These are phyloP conservation scores for Gleditsia sinensis DNA, from an alignment of 306 rosid species.

Conservation along the genomic window DNA sequence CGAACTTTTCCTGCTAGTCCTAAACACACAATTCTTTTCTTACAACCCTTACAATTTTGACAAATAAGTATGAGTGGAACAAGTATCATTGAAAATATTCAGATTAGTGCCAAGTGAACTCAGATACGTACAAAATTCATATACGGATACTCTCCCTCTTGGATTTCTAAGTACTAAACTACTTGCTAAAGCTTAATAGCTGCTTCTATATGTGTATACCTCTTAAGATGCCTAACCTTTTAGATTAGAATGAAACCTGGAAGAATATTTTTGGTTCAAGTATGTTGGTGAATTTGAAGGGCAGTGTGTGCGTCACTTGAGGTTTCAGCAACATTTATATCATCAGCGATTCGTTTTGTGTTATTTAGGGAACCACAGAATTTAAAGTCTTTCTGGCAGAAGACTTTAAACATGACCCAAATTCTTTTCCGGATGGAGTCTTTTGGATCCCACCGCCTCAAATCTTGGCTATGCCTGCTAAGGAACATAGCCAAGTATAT, in stretches of 20 bases:
- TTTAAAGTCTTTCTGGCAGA: slow-evolving; percentile 29
- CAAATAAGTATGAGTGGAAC: no score
- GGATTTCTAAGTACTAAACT: no score
- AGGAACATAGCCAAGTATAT: neutral
- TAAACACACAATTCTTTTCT: no score
- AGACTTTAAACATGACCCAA: slow-evolving; percentile 19
- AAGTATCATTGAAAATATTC: no score
- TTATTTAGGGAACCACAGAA: neutral
- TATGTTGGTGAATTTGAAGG: neutral
- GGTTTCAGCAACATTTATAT: neutral
- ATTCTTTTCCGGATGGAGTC: neutral
- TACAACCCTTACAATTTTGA: no score
- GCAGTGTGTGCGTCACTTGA: neutral
- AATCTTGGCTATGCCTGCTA: neutral
- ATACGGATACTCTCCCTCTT: no score
- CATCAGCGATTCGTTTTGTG: neutral
- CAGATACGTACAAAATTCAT: no score
- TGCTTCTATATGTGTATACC: neutral
- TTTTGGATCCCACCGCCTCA: neutral
- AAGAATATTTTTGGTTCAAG: neutral
- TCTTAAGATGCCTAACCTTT: neutral
- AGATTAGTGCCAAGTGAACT: no score
- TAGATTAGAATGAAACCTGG: neutral
- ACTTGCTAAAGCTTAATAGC: neutral
- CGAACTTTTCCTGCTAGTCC: no score